Evolutionary conservation across 129 eudicot genomes (phyloP), one percentile per base, ranked within the genome.

Genomic region (Lactuca saligna): DNA sequence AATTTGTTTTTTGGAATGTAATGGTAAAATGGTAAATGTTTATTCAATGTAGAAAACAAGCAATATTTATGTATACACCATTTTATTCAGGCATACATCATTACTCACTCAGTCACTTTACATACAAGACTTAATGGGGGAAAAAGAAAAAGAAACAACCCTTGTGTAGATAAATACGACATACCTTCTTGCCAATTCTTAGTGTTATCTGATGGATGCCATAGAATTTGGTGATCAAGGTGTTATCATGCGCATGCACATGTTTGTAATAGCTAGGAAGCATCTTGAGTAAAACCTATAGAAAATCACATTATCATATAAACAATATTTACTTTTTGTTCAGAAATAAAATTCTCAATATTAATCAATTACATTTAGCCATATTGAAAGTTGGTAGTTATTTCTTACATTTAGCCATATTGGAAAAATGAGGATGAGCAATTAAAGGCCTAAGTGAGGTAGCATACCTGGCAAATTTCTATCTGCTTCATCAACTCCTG

Each of bases 401-500:
- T 20, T 20, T 20, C 20, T 20, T 20, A 1, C 20, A 20, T 20
- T 20, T 20, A 20, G 20, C 20, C 10, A 49, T 67, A n/a, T 61
- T 20, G 38, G 63, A 71, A 75, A 13, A 14, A 70, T 38, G n/a
- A n/a, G n/a, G n/a, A n/a, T n/a, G 46, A 66, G 38, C 42, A n/a
- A 32, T 7, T 65, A 56, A n/a, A 12, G 16, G 35, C 32, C 12
- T 57, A 34, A 33, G 57, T 58, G 73, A 58, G 20, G 20, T 50
- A 32, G 38, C 42, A 53, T 64, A 87, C 97, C 90, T 87, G 95
- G 78, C 97, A 91, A 58, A 91, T 91, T 78, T 91, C 97, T 63
- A 91, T 91, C 79, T 91, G 95, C 71, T 91, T 91, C 97, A 91
- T 91, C 82, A 91, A 78, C 73, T 91, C 97, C 72, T 90, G 97